Percentiles rank a stretch among this genome's conserved stretches.
These are phyloP conservation scores for Oenanthe sinensis DNA, from an alignment of 129 eudicot species.

Conservation along the genomic window DNA sequence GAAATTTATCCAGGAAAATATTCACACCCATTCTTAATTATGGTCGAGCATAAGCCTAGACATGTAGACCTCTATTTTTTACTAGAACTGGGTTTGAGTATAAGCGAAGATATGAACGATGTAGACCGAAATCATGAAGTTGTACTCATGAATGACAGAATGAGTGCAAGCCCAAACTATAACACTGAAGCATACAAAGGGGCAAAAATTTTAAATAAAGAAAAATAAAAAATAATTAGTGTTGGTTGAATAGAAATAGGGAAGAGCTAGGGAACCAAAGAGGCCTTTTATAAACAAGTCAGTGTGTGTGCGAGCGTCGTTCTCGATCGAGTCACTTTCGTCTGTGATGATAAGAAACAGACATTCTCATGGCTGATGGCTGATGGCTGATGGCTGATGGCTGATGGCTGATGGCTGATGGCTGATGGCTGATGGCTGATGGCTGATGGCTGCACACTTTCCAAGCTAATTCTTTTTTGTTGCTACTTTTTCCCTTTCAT, in stretches of 20 bases:
- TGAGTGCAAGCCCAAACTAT: too few relatives aligned
- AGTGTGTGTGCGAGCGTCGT: conserved; percentile 13
- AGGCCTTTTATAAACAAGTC: not conserved
- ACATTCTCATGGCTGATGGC: conserved; percentile 96
- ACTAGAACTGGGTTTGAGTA: not conserved
- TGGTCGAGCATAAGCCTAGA: not conserved
- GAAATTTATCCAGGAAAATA: not conserved
- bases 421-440: conserved; percentile 46
- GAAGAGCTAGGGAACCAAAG: not conserved
- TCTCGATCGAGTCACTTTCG: conserved; percentile 62
- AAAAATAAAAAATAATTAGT: not conserved
- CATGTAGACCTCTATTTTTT: too few relatives aligned
- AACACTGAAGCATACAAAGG: not conserved
- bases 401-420: conserved; percentile 51
- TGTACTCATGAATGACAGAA: too few relatives aligned
- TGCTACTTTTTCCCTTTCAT: not conserved
- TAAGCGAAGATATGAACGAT: not conserved
- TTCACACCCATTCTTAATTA: not conserved
- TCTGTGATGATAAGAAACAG: conserved; percentile 48
- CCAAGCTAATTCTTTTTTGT: conserved; percentile 12
- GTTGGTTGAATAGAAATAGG: not conserved
- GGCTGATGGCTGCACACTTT: conserved; percentile 45
- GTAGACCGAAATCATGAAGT: not conserved
- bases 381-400: conserved; percentile 51
- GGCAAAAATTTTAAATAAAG: not conserved